Base-by-base conservation (phyloP, 495 filamentous ascomycete genomes). In the Cenococcum geophilum region DNA sequence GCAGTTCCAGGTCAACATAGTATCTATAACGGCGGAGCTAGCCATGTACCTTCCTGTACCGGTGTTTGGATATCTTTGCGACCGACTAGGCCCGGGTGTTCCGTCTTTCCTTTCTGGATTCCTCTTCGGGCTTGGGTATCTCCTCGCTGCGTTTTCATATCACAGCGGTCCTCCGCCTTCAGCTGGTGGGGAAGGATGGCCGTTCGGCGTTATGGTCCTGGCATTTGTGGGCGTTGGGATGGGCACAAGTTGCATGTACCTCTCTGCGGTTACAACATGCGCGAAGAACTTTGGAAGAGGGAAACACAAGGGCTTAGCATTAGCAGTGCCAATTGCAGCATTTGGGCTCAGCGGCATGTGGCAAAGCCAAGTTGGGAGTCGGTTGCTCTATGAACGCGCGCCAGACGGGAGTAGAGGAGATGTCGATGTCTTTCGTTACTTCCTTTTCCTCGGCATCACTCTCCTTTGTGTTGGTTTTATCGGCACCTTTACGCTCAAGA, bases 251-350 rank as follows among this genome's bases (percentile, higher is more conserved):
- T 80, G 80, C 68, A 89, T 97, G 86, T 97, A 97, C 71, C 71
- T 97, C 25, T 80, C 83, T 37, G 88, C 89, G 0, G 87, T 98
- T 32, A 91, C 93, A 22, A 96, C 92, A 1, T 96, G 91, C 61
- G 93, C 92, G 23, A 98, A 98, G 82, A 97, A 96, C 73, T 97
- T 97, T 72, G 89, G 92, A 20, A 78, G 86, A 42, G 89, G 91
- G 3, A 91, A 86, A 69, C 83, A 95, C 67, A 88, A 91, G 70
- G 92, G 93, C 0, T 72, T 98, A 58, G 91, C 95, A 68, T 76
- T 98, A 56, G 92, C 92, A 22, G 73, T 89, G 55, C 93, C 93
- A 6, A 97, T 98, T 76, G 90, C 93, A 0, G 84, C 87, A 2
- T 95, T 96, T 71, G 93, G 93, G 11, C 74, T 98, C 51, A 95